Percentiles rank a stretch among this genome's conserved stretches.
phyloP scores from a whole-genome alignment of 768 basidiomycete genomes.

The Strobilomyces echinocephalus region DNA sequence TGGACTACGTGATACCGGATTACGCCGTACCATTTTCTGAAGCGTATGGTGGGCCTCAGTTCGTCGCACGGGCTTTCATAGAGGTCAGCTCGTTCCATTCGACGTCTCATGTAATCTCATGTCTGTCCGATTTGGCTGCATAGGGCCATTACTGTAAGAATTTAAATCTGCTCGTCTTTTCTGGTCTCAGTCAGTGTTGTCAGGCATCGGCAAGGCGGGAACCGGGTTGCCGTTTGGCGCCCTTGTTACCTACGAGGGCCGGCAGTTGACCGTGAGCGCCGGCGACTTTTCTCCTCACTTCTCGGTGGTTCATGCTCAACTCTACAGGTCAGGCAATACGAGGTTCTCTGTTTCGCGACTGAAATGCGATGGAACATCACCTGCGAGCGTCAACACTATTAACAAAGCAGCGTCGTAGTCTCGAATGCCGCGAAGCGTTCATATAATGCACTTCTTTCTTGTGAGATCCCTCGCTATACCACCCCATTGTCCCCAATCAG shows the following conservation, averaged over 20 bases:
- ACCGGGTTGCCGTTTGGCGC: constrained; percentile 25
- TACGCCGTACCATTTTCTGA: constrained; percentile 27
- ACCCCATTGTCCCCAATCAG: constrained; percentile 20
- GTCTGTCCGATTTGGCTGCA: background rate
- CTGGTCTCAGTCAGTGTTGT: background rate
- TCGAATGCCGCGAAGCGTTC: constrained; percentile 1
- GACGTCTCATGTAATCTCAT: background rate
- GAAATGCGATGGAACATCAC: constrained; percentile 23
- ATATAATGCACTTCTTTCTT: background rate
- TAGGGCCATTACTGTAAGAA: constrained; percentile 27
- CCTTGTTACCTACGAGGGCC: constrained; percentile 17
- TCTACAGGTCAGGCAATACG: constrained; percentile 24
- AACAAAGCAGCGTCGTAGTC: constrained; percentile 20
- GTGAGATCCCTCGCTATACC: background rate
- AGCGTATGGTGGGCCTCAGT: constrained; percentile 23
- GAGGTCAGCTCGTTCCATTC: constrained; percentile 13
- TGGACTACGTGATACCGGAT: constrained; percentile 26
- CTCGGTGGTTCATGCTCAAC: background rate
- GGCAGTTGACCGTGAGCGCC: constrained; percentile 22
- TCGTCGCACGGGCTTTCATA: constrained; percentile 24
- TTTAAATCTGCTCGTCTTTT: background rate
- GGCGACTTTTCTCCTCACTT: background rate
- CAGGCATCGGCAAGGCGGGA: constrained; percentile 26
- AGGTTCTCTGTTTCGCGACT: constrained; percentile 28
- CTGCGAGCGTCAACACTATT: background rate